Conservation (phyloP, 305 asterid species). For the Ajuga reptans region DNA sequence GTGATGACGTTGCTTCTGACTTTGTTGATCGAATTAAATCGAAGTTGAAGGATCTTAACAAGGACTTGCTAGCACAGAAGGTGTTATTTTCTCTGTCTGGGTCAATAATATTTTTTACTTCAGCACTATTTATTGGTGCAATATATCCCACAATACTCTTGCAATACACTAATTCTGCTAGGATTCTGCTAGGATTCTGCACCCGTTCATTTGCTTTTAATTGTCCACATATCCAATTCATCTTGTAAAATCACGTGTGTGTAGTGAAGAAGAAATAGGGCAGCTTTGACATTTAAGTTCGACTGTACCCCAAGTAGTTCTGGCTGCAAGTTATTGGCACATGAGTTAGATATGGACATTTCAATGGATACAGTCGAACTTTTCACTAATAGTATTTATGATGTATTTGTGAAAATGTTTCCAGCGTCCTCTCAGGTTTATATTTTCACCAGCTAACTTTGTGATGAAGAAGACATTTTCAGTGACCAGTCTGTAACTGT, state of each 20-base stretch:
- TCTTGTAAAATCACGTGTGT: not conserved
- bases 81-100: conserved; percentile 32
- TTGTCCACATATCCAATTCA: conserved; percentile 5
- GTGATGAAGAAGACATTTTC: not conserved
- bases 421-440: not conserved
- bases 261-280: not conserved
- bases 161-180: conserved; percentile 1
- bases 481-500: not conserved
- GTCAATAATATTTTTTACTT: conserved; percentile 8
- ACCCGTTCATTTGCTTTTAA: not conserved
- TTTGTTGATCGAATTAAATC: conserved; percentile 50
- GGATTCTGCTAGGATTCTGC: conserved; percentile 1
- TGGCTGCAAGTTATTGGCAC: not conserved
- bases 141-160: not conserved
- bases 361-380: not conserved
- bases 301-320: not conserved
- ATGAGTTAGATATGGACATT: not conserved
- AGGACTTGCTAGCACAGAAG: conserved; percentile 70
- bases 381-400: not conserved
- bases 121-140: not conserved
- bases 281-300: not conserved
- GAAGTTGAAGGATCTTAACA: conserved; percentile 47
- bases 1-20: conserved; percentile 62
- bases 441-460: not conserved
- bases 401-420: not conserved